Conservation (phyloP, 768 basidiomycete species). For the Pisolithus orientalis region DNA sequence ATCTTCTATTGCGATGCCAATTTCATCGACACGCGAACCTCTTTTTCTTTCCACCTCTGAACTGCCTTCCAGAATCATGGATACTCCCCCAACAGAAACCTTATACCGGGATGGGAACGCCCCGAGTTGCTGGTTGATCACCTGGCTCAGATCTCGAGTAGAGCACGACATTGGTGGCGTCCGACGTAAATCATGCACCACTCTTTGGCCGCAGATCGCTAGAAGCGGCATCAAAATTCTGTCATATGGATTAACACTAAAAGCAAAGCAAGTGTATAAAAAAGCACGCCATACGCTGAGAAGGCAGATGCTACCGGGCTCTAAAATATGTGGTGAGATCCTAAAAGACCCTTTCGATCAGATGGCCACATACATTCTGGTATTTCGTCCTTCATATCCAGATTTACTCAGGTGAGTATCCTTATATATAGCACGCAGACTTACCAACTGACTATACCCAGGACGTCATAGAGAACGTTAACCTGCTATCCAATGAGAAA, state of each 20-base stretch:
- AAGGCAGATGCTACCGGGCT: background rate
- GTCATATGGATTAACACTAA: background rate
- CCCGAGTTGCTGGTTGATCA: background rate
- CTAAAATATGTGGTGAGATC: background rate
- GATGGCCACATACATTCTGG: background rate
- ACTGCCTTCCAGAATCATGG: too few species aligned
- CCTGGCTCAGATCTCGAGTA: background rate
- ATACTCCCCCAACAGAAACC: too few species aligned
- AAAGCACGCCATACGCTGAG: background rate
- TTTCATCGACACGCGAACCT: too few species aligned
- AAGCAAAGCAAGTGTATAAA: background rate
- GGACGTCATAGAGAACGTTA: background rate
- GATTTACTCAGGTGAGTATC: background rate
- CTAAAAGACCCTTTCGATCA: background rate
- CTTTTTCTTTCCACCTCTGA: too few species aligned
- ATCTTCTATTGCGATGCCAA: too few species aligned
- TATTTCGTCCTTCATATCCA: background rate
- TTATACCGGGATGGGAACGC: background rate
- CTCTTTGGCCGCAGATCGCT: background rate
- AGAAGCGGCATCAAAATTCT: background rate
- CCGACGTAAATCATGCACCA: slow-evolving; percentile 1
- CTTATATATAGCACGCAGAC: background rate
- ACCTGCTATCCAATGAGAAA: background rate
- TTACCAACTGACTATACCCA: background rate
- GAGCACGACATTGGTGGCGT: background rate